Base-by-base conservation (phyloP, 2,329 filamentous ascomycete species). In the Fusarium sp. region DNA sequence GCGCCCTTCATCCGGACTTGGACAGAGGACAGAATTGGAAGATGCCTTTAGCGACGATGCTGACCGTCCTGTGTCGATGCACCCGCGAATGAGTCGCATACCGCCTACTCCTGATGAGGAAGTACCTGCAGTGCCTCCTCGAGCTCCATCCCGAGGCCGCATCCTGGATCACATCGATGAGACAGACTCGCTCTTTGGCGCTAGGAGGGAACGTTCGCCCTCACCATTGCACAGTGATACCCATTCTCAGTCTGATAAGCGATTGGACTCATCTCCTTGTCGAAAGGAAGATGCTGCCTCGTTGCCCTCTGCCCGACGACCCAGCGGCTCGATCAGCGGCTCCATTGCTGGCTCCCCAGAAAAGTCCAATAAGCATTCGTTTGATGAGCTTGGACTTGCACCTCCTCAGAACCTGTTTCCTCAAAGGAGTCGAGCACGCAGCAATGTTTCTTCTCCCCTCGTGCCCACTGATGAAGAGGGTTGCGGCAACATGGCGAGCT, bases 401-500 rank as follows among this genome's bases (percentile, higher is more conserved):
- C 85, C 85, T 5, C 84, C 84, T 4, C 78, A 81, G 10, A 71
- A 79, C 7, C 59, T 81, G 19, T 84, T 83, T 40, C 77, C 58
- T 39, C 58, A 81, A 1, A 81, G 81, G 66, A 81, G 85, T 34
- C 57, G 57, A 28, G 80, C 85, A 8, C 84, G 85, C 1, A 89
- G 88, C 65, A 83, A 85, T 52, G 81, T 85, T 71, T 87, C 85
- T n/a, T 82, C 85, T 6, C 86, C 89, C 12, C 77, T 83, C 8
- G 83, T 90, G 53, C 87, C 86, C 26, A 88, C 86, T 2, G 91
- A 93, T 46, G 90, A 92, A 51, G 91, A 94, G 49, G 83, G 81
- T 41, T 78, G 83, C 13, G 77, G 75, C 56, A 83, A 83, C 41
- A 80, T 88, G 72, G 76, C 78, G 55, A 76, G 77, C 13, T 86